These are phyloP conservation scores for Vigna reflexopilosa DNA, from an alignment of 306 rosid species.

Conservation along the genomic window DNA sequence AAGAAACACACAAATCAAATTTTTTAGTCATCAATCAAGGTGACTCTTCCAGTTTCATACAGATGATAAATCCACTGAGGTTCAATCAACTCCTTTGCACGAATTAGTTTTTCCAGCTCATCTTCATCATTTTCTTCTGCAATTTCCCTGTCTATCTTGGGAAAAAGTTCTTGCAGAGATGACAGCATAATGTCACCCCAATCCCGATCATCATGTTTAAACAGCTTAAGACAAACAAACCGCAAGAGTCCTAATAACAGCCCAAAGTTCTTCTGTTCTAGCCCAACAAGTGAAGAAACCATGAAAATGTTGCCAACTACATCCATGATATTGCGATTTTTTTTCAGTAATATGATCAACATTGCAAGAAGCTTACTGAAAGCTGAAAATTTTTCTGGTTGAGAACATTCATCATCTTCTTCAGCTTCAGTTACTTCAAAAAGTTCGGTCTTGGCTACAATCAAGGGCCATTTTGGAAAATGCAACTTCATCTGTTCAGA, in stretches of 20 bases:
- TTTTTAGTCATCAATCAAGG: conserved; percentile 59
- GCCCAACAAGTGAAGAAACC: conserved; percentile 62
- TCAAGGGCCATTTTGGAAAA: conserved; percentile 71
- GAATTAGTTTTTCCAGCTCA: conserved; percentile 53
- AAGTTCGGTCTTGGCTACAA: conserved; percentile 66
- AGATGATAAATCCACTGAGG: conserved; percentile 89
- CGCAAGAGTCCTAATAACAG: conserved; percentile 72
- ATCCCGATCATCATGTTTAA: conserved; percentile 55
- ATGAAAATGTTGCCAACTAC: conserved; percentile 72
- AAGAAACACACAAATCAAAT: background rate
- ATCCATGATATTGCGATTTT: conserved; percentile 60
- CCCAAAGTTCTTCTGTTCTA: conserved; percentile 63
- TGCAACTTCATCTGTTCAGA: conserved; percentile 53
- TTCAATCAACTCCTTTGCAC: conserved; percentile 68
- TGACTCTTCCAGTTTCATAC: conserved; percentile 75
- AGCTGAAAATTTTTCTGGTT: conserved; percentile 50
- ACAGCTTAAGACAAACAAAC: conserved; percentile 70
- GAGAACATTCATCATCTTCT: conserved; percentile 51
- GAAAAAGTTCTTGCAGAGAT: conserved; percentile 70
- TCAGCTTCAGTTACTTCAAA: conserved; percentile 50
- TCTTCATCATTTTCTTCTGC: conserved; percentile 62
- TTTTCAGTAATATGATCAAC: conserved; percentile 57
- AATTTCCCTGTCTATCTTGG: conserved; percentile 65
- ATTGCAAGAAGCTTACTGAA: conserved; percentile 62
- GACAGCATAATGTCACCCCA: conserved; percentile 82